A percentile compares a stretch with the other conserved stretches of the same genome.
These are phyloP conservation scores for Bidens hawaiensis DNA, from an alignment of 140 eudicot genomes.

Conservation along the genomic window DNA sequence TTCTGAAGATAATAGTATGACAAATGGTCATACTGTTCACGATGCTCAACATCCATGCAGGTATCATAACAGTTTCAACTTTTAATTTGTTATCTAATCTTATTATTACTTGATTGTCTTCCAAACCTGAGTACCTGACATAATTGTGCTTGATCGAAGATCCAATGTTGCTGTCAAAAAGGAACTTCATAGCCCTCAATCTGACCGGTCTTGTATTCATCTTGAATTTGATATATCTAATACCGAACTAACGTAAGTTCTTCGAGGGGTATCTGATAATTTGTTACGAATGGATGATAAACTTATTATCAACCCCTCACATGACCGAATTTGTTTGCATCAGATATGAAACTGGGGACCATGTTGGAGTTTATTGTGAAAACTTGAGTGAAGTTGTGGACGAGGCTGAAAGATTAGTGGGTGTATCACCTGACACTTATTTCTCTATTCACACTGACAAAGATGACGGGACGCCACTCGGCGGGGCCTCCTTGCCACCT, in stretches of 20 bases:
- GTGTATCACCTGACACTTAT: conserved; percentile 58
- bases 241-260: conserved; percentile 75
- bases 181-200: conserved; percentile 88
- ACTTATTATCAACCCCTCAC: neutral
- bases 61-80: conserved; percentile 22
- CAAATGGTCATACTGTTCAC: conserved; percentile 77
- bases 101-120: neutral
- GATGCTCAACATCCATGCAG: conserved; percentile 99
- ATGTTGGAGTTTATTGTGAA: conserved; percentile 94
- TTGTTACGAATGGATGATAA: neutral
- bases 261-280: neutral
- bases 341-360: conserved; percentile 99
- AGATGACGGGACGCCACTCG: conserved; percentile 74
- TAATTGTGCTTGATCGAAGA: conserved; percentile 30
- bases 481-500: conserved; percentile 83
- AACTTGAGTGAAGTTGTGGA: conserved; percentile 78
- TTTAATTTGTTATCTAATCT: neutral
- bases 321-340: neutral
- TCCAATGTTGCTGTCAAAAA: conserved; percentile 82
- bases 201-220: conserved; percentile 98
- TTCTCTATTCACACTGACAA: conserved; percentile 80
- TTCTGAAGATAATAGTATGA: conserved; percentile 35
- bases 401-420: conserved; percentile 71
- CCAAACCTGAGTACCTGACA: conserved; percentile 24
- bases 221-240: conserved; percentile 84